A percentile compares a stretch with the other conserved stretches of the same genome.
These are phyloP conservation scores for Dictyostelium discoideum DNA, from an alignment of 78 protist genomes.

Conservation along the genomic window dicty_2.7 NC_007091.3:617501-618000, in stretches of 20 bases:
- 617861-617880: conserved; percentile 5
- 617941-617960: background rate
- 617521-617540: too few species aligned
- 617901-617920: conserved; percentile 6
- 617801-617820: conserved; percentile 45
- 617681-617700: background rate
- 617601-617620: background rate
- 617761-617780: conserved; percentile 22
- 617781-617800: conserved; percentile 19
- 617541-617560: too few species aligned
- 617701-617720: background rate
- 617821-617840: conserved; percentile 25
- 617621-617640: background rate
- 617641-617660: background rate
- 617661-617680: background rate
- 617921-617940: background rate
- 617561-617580: background rate
- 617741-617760: background rate
- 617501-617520: background rate
- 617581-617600: background rate
- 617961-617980: conserved; percentile 23
- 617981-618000: conserved; percentile 60
- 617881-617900: background rate
- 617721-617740: background rate
- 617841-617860: conserved; percentile 15